A percentile compares a stretch with the other conserved stretches of the same genome.
Conservation (phyloP, 2,329 filamentous ascomycete species). For the Dissoconium aciculare region DNA sequence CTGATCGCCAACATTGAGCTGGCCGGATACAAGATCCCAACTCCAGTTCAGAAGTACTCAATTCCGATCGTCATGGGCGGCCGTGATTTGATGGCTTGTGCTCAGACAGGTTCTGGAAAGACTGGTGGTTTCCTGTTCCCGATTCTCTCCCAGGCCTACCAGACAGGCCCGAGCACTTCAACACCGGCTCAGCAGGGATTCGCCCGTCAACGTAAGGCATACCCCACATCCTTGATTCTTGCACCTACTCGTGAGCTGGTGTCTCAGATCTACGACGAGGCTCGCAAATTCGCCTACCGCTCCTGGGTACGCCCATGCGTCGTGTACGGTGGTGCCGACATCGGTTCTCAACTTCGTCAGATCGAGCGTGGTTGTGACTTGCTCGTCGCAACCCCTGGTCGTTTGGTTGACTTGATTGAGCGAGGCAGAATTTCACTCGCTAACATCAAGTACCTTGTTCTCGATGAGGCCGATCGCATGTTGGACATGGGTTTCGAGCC, state of each 20-base stretch:
- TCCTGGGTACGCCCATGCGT: conserved; percentile 98
- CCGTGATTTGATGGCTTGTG: conserved; percentile 97
- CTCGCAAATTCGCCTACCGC: conserved; percentile 95
- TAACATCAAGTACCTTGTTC: conserved; percentile 98
- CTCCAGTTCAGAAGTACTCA: conserved; percentile 97
- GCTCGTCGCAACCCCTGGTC: conserved; percentile 88
- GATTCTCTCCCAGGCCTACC: conserved; percentile 93
- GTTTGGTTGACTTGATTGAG: conserved; percentile 95
- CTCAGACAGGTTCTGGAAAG: conserved; percentile 99
- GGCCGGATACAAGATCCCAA: conserved; percentile 87
- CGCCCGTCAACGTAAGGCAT: conserved; percentile 91
- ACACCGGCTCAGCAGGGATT: conserved; percentile 57
- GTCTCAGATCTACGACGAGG: conserved; percentile 94
- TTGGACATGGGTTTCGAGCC: conserved; percentile 99
- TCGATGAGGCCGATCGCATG: conserved; percentile 99
- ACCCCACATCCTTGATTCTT: conserved; percentile 88
- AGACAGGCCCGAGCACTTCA: conserved; percentile 62
- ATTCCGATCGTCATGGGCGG: conserved; percentile 97
- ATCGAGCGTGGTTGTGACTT: conserved; percentile 97
- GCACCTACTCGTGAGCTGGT: conserved; percentile 96
- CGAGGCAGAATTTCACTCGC: conserved; percentile 92
- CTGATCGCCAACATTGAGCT: conserved; percentile 85
- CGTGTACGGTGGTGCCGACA: conserved; percentile 97
- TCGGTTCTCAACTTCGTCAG: conserved; percentile 92
- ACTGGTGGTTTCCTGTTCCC: conserved; percentile 99